These are phyloP conservation scores for Colletotrichum eremochloae DNA, from an alignment of 2,329 filamentous ascomycete species.

Conservation along the genomic window DNA sequence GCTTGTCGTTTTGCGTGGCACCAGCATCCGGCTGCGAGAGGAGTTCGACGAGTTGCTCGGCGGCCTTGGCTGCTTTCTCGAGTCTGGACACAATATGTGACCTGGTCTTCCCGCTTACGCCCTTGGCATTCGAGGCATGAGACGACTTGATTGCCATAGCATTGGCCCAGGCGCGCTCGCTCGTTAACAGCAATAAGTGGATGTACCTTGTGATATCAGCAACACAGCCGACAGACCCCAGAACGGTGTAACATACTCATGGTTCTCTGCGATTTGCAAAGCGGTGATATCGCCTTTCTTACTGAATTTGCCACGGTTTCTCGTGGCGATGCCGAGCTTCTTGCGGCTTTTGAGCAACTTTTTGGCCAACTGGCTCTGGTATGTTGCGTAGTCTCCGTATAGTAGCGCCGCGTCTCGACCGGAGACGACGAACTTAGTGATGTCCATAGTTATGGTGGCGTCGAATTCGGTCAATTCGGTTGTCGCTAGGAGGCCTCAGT, in stretches of 20 bases:
- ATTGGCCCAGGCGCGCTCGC: constrained; percentile 94
- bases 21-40: constrained; percentile 73
- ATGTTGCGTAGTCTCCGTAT: constrained; percentile 89
- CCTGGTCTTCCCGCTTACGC: constrained; percentile 82
- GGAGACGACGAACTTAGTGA: constrained; percentile 85
- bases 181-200: constrained; percentile 83
- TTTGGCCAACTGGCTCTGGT: constrained; percentile 83
- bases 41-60: constrained; percentile 75
- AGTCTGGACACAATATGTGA: constrained; percentile 91
- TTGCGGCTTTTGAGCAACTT: constrained; percentile 86
- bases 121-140: constrained; percentile 83
- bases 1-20: constrained; percentile 77
- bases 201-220: constrained; percentile 69
- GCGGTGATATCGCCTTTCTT: constrained; percentile 78
- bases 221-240: constrained; percentile 1
- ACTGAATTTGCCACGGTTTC: constrained; percentile 87
- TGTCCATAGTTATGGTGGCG: constrained; percentile 75
- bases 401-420: constrained; percentile 87
- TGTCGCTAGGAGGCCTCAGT: not conserved
- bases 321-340: constrained; percentile 86
- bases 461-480: constrained; percentile 1
- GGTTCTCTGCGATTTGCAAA: constrained; percentile 79
- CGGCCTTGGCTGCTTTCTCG: constrained; percentile 80
- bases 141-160: constrained; percentile 93
- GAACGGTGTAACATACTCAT: constrained; percentile 69